These are phyloP conservation scores for Diaporthe sp. DNA, from an alignment of 2,329 filamentous ascomycete genomes.

Conservation along the genomic window DNA sequence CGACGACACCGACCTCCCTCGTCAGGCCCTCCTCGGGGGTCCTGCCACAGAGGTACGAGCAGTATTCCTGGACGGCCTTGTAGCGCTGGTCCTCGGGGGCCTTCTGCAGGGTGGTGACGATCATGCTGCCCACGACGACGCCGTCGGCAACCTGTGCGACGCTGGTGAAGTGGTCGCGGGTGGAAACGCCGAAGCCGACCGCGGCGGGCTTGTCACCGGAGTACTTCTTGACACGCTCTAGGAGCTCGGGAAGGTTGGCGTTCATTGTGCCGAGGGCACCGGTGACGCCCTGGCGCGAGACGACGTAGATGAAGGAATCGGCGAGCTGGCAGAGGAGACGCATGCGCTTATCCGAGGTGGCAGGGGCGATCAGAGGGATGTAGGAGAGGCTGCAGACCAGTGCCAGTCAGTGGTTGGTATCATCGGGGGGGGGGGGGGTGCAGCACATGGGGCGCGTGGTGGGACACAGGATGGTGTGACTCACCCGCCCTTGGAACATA, in stretches of 20 bases:
- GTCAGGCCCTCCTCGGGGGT: constrained; percentile 54
- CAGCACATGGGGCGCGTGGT: neutral
- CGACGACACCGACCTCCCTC: constrained; percentile 76
- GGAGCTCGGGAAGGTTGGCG: constrained; percentile 81
- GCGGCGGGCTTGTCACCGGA: constrained; percentile 91
- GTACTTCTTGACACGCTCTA: constrained; percentile 89
- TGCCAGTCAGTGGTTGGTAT: neutral
- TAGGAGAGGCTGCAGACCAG: constrained; percentile 81
- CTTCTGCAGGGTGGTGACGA: constrained; percentile 82
- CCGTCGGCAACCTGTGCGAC: constrained; percentile 88
- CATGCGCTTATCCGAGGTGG: constrained; percentile 93
- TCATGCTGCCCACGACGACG: constrained; percentile 96
- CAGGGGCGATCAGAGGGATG: constrained; percentile 94
- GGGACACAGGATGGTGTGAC: constrained; percentile 45
- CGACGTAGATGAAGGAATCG: constrained; percentile 98
- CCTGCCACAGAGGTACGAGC: constrained; percentile 72
- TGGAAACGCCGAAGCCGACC: constrained; percentile 96
- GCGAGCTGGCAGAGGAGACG: constrained; percentile 95
- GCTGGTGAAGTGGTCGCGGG: constrained; percentile 89
- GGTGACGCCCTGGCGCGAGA: constrained; percentile 96
- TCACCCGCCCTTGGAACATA: constrained; percentile 81
- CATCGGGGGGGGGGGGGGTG: too few relatives aligned
- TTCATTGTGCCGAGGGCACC: constrained; percentile 88
- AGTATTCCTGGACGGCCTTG: constrained; percentile 87
- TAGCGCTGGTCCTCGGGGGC: constrained; percentile 73